Evolutionary conservation across 2,329 filamentous ascomycete species (phyloP).

Genomic region (Aspergillus calidoustus): DNA sequence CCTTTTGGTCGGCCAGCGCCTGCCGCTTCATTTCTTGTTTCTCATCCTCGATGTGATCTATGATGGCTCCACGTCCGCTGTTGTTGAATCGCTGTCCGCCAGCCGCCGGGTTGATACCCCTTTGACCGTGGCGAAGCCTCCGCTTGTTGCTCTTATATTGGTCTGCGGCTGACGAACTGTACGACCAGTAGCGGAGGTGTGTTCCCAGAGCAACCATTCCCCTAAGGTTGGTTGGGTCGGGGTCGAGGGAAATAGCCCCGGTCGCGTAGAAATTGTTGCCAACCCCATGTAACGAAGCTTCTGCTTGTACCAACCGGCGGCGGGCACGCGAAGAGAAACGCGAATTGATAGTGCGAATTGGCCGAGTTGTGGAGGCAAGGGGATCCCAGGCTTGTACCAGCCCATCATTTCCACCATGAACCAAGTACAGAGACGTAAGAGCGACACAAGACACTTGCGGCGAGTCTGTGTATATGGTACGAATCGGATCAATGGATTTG

Average conservation of each 20-base stretch:
- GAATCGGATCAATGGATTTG: slow-evolving; percentile 71
- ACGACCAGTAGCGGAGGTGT: slow-evolving; percentile 90
- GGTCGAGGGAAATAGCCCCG: slow-evolving; percentile 82
- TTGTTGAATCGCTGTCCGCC: slow-evolving; percentile 62
- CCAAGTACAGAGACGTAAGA: slow-evolving; percentile 81
- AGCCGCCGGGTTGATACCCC: slow-evolving; percentile 61
- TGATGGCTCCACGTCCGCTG: slow-evolving; percentile 71
- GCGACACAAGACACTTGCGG: slow-evolving; percentile 83
- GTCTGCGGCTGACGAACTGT: slow-evolving; percentile 77
- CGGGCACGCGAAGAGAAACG: slow-evolving; percentile 81
- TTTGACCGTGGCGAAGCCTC: slow-evolving; percentile 71
- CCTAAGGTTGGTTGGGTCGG: slow-evolving; percentile 81
- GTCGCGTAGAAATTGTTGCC: slow-evolving; percentile 80
- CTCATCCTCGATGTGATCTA: slow-evolving; percentile 86
- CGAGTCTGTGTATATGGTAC: slow-evolving; percentile 86
- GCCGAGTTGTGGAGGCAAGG: slow-evolving; percentile 76
- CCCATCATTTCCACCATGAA: slow-evolving; percentile 93
- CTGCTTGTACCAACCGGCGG: slow-evolving; percentile 71
- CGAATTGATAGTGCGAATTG: slow-evolving; percentile 85
- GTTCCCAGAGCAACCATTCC: slow-evolving; percentile 87
- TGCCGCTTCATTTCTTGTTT: slow-evolving; percentile 78
- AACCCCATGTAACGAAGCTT: slow-evolving; percentile 68
- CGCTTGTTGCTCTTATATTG: slow-evolving; percentile 78
- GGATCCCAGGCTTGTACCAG: slow-evolving; percentile 97
- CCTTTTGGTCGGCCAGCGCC: slow-evolving; percentile 67